These are phyloP conservation scores for Haplosporangium gracile DNA, from an alignment of 192 early-diverging fungal species.

Conservation along the genomic window DNA sequence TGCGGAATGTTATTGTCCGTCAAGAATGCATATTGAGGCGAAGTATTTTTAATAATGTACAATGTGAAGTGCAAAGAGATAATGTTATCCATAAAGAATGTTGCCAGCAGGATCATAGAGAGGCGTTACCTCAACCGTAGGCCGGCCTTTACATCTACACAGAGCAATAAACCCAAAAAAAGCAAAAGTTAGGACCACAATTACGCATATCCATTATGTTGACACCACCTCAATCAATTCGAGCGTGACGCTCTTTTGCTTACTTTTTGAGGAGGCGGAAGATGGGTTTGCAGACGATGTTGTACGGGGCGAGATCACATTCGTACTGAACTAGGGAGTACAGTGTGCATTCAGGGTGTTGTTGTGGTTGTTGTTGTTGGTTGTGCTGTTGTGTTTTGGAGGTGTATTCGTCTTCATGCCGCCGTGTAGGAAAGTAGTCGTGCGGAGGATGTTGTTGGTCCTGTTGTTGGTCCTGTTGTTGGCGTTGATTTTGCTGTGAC, in stretches of 20 bases:
- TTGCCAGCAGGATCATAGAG: conserved; percentile 47
- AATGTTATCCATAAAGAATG: conserved; percentile 12
- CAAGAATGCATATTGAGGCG: not conserved
- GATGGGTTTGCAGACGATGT: conserved; percentile 38
- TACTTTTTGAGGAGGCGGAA: conserved; percentile 47
- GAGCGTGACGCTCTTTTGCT: not conserved
- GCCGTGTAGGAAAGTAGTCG: not conserved
- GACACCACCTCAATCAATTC: too few species aligned
- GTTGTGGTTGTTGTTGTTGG: not conserved
- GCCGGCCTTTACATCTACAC: conserved; percentile 38
- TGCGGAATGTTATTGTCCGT: not conserved
- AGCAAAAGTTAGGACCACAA: not conserved
- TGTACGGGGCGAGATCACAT: conserved; percentile 32
- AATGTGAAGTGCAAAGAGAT: not conserved
- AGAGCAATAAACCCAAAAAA: not conserved
- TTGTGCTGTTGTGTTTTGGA: not conserved
- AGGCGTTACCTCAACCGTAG: conserved; percentile 48
- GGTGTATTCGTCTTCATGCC: not conserved
- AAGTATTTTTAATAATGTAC: not conserved
- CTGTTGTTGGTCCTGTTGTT: not conserved
- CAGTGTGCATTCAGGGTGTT: conserved; percentile 32
- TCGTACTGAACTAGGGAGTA: conserved; percentile 54
- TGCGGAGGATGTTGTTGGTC: not conserved
- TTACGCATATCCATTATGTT: not conserved
- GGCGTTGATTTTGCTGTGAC: not conserved